Evolutionary conservation across 2,329 filamentous ascomycete species (phyloP).

Genomic region (Camptophora hylomeconis): DNA sequence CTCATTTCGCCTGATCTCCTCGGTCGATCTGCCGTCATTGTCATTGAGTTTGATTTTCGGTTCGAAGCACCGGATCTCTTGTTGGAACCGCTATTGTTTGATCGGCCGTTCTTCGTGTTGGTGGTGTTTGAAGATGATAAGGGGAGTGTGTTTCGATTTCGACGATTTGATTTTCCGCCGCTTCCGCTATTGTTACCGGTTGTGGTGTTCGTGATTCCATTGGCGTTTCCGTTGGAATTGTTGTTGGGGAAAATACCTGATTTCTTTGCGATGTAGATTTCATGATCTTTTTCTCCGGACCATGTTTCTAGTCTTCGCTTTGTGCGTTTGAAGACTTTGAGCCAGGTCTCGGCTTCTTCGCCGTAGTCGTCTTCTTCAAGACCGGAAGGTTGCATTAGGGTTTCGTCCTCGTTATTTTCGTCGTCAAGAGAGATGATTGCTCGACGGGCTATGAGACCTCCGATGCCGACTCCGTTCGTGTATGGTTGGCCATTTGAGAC

Average conservation of each 20-base stretch:
- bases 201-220: not conserved
- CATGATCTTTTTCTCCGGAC: constrained; percentile 30
- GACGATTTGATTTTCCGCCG: constrained; percentile 1
- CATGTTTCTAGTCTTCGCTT: constrained; percentile 31
- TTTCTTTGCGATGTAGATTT: constrained; percentile 19
- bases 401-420: constrained; percentile 5
- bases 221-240: constrained; percentile 1
- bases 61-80: constrained; percentile 4
- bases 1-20: constrained; percentile 8
- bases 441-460: constrained; percentile 14
- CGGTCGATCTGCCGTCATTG: constrained; percentile 1
- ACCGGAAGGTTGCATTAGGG: constrained; percentile 22
- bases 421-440: constrained; percentile 7
- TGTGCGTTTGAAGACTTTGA: constrained; percentile 30
- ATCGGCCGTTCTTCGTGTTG: not conserved
- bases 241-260: constrained; percentile 3
- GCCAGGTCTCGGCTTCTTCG: constrained; percentile 32
- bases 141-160: constrained; percentile 3
- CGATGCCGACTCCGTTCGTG: constrained; percentile 23
- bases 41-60: constrained; percentile 7
- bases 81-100: not conserved
- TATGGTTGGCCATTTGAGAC: too few relatives aligned
- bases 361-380: constrained; percentile 33
- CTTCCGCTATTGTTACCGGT: not conserved
- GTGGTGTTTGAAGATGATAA: not conserved